Conservation (phyloP, 176 grass and related monocot genomes). For the Stipa capillata region DNA sequence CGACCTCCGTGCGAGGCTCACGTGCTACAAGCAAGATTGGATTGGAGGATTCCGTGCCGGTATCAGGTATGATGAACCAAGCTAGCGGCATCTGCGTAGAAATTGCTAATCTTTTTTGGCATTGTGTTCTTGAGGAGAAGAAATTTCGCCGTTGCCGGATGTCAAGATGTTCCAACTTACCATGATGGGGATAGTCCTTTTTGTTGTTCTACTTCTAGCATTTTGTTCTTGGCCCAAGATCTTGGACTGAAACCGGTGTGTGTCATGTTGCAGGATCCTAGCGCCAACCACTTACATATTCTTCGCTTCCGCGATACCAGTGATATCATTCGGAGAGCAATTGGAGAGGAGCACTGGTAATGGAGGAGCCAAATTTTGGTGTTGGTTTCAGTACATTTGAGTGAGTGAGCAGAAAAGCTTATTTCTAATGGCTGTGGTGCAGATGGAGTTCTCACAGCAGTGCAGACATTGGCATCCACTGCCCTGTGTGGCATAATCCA, state of each 20-base stretch:
- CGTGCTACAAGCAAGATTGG: constrained; percentile 99
- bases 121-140: constrained; percentile 10
- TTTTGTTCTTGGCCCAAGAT: constrained; percentile 23
- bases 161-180: neutral
- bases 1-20: constrained; percentile 66
- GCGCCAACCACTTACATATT: constrained; percentile 99
- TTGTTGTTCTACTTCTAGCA: neutral
- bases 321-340: constrained; percentile 98
- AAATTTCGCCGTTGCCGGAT: neutral
- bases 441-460: constrained; percentile 90
- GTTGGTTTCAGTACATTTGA: constrained; percentile 7
- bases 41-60: constrained; percentile 65
- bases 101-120: neutral
- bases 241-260: constrained; percentile 10
- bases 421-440: constrained; percentile 18
- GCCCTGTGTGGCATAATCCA: constrained; percentile 91
- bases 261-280: constrained; percentile 51
- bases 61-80: constrained; percentile 57
- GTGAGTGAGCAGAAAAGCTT: neutral
- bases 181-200: too few relatives aligned
- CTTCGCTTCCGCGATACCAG: constrained; percentile 96
- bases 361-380: neutral
- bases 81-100: neutral
- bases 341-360: constrained; percentile 90
- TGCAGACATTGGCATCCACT: constrained; percentile 93